Evolutionary conservation across 768 basidiomycete genomes (phyloP), one percentile per base, ranked within the genome.

Genomic region (Pulveroboletus frians): DNA sequence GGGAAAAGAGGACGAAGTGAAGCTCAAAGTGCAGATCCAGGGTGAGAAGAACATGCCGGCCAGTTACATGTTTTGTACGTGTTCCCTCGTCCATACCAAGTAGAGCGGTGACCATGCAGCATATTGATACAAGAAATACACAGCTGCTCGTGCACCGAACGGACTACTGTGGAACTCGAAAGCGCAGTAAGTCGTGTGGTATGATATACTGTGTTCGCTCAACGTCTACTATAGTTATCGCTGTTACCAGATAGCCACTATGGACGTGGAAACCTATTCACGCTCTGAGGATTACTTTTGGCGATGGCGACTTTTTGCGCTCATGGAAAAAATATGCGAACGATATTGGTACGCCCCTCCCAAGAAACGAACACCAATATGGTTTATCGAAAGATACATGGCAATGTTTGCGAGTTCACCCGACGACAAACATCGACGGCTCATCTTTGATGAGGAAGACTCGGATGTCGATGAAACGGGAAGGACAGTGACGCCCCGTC

Each of bases 241-340:
- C 11, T 53, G 52, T 1, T 85, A 76, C 50, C 61, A 70, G 43
- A 64, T 85, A 3, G 53, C 63, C 11, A 73, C 75, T 2, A 69
- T 84, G 59, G 72, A 81, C 45, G 62, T 70, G 6, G 58, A 56
- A 14, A 76, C 75, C 0, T 76, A 73, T 50, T 49, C 57, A 0
- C 59, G 52, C 0, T 76, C 81, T 54, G 65, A 66, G 42, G 72
- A 75, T 36, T 85, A 80, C 54, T 60, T 85, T 36, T 70, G 72
- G 32, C 73, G 76, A 36, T 82, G 75, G 56, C 76, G 74, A 17
- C 68, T 80, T 1, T 56, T 78, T 20, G 69, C 67, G 1, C 56
- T 78, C 34, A 74, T 86, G 51, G 56, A 71, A 0, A 64, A 76
- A 23, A 73, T 83, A n/a, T 55, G 69, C 43, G 48, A 61, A 14